These are phyloP conservation scores for Boletus rufocinnamomeus DNA, from an alignment of 768 basidiomycete species.

Conservation along the genomic window DNA sequence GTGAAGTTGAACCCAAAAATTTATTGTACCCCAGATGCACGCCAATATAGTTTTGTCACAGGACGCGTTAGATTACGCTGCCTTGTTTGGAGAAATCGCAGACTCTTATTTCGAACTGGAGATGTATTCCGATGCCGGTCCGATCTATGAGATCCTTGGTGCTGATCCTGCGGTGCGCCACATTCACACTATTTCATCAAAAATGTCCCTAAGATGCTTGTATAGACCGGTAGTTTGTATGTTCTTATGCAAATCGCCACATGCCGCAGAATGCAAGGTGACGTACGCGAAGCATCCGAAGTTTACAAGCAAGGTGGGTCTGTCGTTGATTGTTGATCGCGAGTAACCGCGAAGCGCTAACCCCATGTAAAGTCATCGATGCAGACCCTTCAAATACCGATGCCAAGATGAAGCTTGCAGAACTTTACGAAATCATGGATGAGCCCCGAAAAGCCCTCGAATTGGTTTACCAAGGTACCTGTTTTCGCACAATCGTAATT, in stretches of 20 bases:
- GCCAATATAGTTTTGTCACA: slow-evolving; percentile 67
- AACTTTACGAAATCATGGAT: slow-evolving; percentile 82
- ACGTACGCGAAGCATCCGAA: slow-evolving; percentile 74
- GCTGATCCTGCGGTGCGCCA: neutral
- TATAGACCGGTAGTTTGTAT: neutral
- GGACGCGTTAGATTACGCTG: slow-evolving; percentile 74
- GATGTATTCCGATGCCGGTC: neutral
- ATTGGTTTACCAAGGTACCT: slow-evolving; percentile 52
- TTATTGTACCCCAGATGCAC: slow-evolving; percentile 58
- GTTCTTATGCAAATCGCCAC: slow-evolving; percentile 68
- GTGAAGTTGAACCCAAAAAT: neutral
- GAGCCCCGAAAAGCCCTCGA: neutral
- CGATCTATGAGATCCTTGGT: neutral
- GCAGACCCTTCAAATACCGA: slow-evolving; percentile 77
- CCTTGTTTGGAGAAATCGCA: slow-evolving; percentile 80
- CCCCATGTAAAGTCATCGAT: slow-evolving; percentile 54
- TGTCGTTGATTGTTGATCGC: neutral
- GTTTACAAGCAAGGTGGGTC: slow-evolving; percentile 78
- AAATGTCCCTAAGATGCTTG: neutral
- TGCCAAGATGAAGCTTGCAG: slow-evolving; percentile 87
- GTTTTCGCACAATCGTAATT: too few relatives aligned
- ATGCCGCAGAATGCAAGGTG: slow-evolving; percentile 77
- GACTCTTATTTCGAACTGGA: slow-evolving; percentile 63
- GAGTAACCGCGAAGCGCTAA: slow-evolving; percentile 21
- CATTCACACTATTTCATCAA: neutral